Evolutionary conservation across 345 rosid genomes (phyloP), one percentile per base, ranked within the genome.

Genomic region (Sonneratia caseolaris): DNA sequence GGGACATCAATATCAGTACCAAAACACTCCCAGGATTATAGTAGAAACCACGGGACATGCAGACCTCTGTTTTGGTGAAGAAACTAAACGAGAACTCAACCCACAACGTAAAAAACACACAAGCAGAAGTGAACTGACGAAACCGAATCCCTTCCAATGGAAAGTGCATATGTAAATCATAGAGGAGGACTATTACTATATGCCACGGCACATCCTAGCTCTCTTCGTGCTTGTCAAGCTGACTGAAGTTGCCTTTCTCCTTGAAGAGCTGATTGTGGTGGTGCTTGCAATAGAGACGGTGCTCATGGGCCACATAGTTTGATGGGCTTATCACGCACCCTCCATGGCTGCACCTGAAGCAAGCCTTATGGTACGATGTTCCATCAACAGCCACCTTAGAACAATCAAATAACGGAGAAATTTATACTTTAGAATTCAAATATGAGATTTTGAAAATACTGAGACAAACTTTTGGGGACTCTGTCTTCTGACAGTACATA

Each of bases 271-370:
- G 96, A 47, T 73, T 81, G 78, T 84, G 89, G 81, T 89, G 96
- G 81, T 86, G 89, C 81, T 85, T 83, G 78, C 88, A 89, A 61
- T 87, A 89, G 71, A 83, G 84, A n/a, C 84, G 87, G 2, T 86
- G 89, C 72, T 87, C 92, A n/a, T 86, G 92, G 8, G 96, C 90
- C 47, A 85, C 85, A 24, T 82, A 89, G 71, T 86, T 86, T 27
- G 92, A 86, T 0, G 90, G 88, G 79, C 88, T 89, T 66, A 89
- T 81, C 32, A 82, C 73, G 37, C 96, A 87, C 16, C 96, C 92
- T 40, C 96, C 96, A 27, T 86, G 92, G 14, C 77, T 66, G 79
- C 96, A 89, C 80, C 88, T 87, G 89, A 89, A 89, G 76, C 92
- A 87, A 48, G 81, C 77, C 76, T 74, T 89, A 59, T 86, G 96